These are phyloP conservation scores for Aureobasidium melanogenum DNA, from an alignment of 2,329 filamentous ascomycete species.

Conservation along the genomic window DNA sequence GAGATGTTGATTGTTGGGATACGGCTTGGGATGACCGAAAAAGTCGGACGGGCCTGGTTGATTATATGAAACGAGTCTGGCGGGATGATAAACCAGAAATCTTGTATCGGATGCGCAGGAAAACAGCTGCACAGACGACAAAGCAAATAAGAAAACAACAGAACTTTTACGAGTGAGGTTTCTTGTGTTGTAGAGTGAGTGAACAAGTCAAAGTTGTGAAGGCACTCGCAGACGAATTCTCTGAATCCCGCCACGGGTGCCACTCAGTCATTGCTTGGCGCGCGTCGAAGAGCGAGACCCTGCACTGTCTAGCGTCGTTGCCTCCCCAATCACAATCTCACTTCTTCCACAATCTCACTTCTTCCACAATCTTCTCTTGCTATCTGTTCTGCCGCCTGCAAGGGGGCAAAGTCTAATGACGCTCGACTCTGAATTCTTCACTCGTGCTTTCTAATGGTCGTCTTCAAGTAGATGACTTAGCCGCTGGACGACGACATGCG, in stretches of 20 bases:
- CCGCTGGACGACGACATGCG: too few species aligned
- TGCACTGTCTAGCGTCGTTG: neutral
- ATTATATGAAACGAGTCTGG: conserved; percentile 7
- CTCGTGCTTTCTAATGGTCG: too few species aligned
- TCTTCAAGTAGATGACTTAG: too few species aligned
- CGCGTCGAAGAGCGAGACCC: neutral
- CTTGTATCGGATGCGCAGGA: conserved; percentile 9
- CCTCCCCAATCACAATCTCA: neutral
- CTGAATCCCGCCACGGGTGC: neutral
- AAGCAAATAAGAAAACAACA: conserved; percentile 11
- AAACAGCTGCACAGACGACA: conserved; percentile 10
- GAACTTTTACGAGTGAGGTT: conserved; percentile 5
- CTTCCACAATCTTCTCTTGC: neutral
- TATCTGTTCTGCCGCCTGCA: neutral
- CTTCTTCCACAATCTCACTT: neutral
- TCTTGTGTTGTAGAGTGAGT: neutral
- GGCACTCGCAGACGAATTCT: neutral
- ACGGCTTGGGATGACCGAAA: neutral
- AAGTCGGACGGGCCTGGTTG: neutral
- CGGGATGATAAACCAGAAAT: neutral
- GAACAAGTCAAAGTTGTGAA: neutral
- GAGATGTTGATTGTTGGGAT: neutral
- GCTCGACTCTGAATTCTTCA: neutral
- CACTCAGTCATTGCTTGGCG: neutral
- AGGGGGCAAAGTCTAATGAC: neutral